Percentiles rank a stretch among this genome's conserved stretches.
These are phyloP conservation scores for Psidium friedrichsthalianum DNA, from an alignment of 345 rosid species.

Conservation along the genomic window DNA sequence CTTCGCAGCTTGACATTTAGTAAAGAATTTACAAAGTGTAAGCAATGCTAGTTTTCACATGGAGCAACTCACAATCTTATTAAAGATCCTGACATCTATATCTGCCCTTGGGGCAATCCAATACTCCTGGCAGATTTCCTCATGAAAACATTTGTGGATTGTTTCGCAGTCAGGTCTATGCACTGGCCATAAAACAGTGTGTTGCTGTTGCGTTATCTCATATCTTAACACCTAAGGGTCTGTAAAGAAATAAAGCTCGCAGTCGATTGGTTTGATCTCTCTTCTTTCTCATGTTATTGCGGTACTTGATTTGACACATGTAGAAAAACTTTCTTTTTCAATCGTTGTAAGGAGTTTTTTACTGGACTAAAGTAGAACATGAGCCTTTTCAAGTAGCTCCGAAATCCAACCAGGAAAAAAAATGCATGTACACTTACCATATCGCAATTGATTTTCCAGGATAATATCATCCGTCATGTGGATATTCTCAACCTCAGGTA, in stretches of 20 bases:
- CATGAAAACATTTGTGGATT: not conserved
- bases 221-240: not conserved
- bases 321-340: slow-evolving; percentile 8
- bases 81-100: not conserved
- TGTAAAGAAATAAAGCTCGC: not conserved
- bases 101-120: not conserved
- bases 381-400: not conserved
- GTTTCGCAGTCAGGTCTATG: not conserved
- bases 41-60: not conserved
- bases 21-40: not conserved
- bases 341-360: not conserved
- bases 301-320: not conserved
- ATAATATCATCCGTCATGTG: slow-evolving; percentile 39
- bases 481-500: slow-evolving; percentile 84
- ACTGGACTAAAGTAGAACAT: not conserved
- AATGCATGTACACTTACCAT: not conserved
- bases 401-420: not conserved
- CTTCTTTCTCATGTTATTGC: not conserved
- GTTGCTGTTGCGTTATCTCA: not conserved
- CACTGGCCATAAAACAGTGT: not conserved
- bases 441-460: slow-evolving; percentile 11
- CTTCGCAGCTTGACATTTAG: not conserved
- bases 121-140: not conserved
- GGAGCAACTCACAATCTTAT: not conserved
- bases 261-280: not conserved